These are phyloP conservation scores for Penstemon eatonii DNA, from an alignment of 257 asterid species.

Conservation along the genomic window DNA sequence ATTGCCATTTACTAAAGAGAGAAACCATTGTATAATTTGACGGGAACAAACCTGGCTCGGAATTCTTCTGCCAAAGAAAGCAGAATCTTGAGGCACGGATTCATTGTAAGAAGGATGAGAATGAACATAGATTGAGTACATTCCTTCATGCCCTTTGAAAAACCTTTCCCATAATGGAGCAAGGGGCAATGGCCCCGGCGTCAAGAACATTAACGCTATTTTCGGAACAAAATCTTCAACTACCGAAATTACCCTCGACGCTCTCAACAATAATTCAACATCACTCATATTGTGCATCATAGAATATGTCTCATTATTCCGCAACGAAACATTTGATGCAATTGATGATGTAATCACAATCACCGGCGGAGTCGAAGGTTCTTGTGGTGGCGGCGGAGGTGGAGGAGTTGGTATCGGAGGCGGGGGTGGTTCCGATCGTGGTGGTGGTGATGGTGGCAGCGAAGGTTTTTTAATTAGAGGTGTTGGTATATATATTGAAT, in stretches of 20 bases:
- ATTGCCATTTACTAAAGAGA: too few species aligned
- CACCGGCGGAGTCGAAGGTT: background rate
- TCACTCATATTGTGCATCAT: constrained; percentile 41
- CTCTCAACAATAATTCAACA: constrained; percentile 37
- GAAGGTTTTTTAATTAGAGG: background rate
- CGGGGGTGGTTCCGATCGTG: background rate
- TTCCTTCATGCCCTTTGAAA: constrained; percentile 49
- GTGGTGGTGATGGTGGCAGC: background rate
- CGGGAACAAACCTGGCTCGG: constrained; percentile 55
- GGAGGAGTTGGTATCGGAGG: background rate
- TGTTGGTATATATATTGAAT: background rate
- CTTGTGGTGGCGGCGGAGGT: background rate
- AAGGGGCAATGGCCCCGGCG: constrained; percentile 65
- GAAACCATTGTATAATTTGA: too few species aligned
- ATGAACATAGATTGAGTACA: constrained; percentile 55
- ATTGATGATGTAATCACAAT: background rate
- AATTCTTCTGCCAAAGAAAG: constrained; percentile 48
- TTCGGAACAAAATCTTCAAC: constrained; percentile 27
- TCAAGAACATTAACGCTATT: constrained; percentile 74
- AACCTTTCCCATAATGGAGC: constrained; percentile 64
- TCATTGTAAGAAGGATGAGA: constrained; percentile 60
- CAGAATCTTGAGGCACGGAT: constrained; percentile 44
- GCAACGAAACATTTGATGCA: background rate
- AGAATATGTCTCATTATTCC: background rate
- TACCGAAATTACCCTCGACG: constrained; percentile 27